phyloP scores from a whole-genome alignment of 2,329 filamentous ascomycete species.

The Botrytis fragariae region DNA sequence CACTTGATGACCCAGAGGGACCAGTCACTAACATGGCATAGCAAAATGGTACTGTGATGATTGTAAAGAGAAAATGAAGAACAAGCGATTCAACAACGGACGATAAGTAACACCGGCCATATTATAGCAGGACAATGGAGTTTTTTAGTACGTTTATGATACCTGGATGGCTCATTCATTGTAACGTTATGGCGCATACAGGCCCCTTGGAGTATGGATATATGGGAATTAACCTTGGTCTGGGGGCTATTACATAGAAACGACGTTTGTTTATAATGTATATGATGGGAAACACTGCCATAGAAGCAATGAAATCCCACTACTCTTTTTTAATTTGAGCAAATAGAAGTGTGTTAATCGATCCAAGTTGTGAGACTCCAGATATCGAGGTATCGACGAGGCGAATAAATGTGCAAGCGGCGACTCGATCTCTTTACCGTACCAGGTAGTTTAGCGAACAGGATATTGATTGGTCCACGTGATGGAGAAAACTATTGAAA shows the following conservation, averaged over 20 bases:
- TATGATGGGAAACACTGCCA: neutral
- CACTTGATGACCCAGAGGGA: neutral
- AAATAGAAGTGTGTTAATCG: neutral
- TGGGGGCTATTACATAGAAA: slow-evolving; percentile 9
- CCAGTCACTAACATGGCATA: slow-evolving; percentile 18
- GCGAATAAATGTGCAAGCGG: neutral
- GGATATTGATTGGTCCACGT: neutral
- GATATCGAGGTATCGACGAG: neutral
- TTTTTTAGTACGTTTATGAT: slow-evolving; percentile 18
- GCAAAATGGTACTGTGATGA: slow-evolving; percentile 40
- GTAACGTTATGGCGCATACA: slow-evolving; percentile 8
- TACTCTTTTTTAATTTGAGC: neutral
- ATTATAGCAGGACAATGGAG: slow-evolving; percentile 16
- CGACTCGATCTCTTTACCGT: neutral
- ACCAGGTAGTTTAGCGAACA: neutral
- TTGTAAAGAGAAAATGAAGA: slow-evolving; percentile 35
- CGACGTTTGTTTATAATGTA: slow-evolving; percentile 8
- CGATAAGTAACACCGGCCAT: slow-evolving; percentile 23
- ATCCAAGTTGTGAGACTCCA: neutral
- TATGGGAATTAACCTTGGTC: neutral
- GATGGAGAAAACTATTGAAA: neutral
- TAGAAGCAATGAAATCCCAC: neutral
- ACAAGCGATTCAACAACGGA: slow-evolving; percentile 32
- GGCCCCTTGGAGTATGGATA: slow-evolving; percentile 17
- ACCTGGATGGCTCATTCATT: slow-evolving; percentile 13